Evolutionary conservation across 2,329 filamentous ascomycete species (phyloP).

Genomic region (Alternaria gansuensis): DNA sequence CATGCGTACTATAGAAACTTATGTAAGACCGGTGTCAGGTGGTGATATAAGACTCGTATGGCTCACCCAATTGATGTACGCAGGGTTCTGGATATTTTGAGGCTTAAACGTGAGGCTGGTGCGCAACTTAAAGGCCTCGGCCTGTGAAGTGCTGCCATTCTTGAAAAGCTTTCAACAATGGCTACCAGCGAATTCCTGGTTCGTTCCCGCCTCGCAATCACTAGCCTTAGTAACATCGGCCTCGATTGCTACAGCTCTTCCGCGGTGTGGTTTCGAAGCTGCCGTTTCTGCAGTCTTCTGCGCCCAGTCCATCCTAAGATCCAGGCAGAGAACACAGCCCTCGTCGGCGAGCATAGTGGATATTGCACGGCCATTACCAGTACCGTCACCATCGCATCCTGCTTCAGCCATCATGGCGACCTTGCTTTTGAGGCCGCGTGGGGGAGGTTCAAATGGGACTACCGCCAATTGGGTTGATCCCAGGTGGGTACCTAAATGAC

Average conservation of each 20-base stretch:
- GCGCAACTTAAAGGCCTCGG: no score
- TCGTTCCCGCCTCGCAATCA: conserved; percentile 58
- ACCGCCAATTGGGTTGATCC: conserved; percentile 24
- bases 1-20: not conserved
- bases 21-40: not conserved
- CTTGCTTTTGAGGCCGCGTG: conserved; percentile 54
- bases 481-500: not conserved
- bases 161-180: not conserved
- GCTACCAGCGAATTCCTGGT: not conserved
- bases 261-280: conserved; percentile 45
- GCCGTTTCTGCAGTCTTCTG: conserved; percentile 65
- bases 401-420: conserved; percentile 69
- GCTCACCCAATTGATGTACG: not conserved
- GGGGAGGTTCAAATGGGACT: conserved; percentile 41
- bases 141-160: not conserved
- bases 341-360: conserved; percentile 68
- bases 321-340: conserved; percentile 68
- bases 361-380: conserved; percentile 68
- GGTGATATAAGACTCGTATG: not conserved
- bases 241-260: conserved; percentile 55
- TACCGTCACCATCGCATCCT: conserved; percentile 64
- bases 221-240: conserved; percentile 65
- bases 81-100: not conserved
- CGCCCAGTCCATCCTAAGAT: conserved; percentile 61
- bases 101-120: not conserved